These are phyloP conservation scores for Atkinsonella texensis DNA, from an alignment of 2,329 filamentous ascomycete species.

Conservation along the genomic window DNA sequence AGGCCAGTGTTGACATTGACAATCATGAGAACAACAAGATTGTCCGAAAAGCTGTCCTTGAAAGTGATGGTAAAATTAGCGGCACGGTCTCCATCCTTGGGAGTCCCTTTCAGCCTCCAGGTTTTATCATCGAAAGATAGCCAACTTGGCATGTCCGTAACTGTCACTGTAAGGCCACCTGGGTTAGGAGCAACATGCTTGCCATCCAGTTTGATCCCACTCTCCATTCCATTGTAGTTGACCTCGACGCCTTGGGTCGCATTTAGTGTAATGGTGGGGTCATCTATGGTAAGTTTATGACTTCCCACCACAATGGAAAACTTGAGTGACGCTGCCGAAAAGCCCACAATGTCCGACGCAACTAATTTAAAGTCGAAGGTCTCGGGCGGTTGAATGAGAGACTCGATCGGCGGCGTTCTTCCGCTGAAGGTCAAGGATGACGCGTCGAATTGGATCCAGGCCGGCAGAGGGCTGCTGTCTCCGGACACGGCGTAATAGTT, in stretches of 20 bases:
- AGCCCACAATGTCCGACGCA: constrained; percentile 70
- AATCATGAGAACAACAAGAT: constrained; percentile 41
- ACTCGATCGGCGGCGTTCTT: constrained; percentile 51
- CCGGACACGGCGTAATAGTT: constrained; percentile 68
- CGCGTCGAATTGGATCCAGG: constrained; percentile 70
- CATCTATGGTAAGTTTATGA: constrained; percentile 55
- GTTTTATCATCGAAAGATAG: constrained; percentile 50
- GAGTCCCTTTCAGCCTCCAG: constrained; percentile 52
- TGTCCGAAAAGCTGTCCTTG: constrained; percentile 46
- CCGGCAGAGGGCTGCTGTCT: constrained; percentile 71
- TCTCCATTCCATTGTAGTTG: constrained; percentile 37
- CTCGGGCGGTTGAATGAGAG: constrained; percentile 55
- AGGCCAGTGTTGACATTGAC: constrained; percentile 25
- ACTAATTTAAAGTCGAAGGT: constrained; percentile 60
- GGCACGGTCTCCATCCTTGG: constrained; percentile 44
- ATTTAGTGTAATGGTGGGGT: constrained; percentile 44
- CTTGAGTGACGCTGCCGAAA: constrained; percentile 49
- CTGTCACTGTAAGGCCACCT: constrained; percentile 40
- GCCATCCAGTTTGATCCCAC: constrained; percentile 46
- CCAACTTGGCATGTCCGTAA: constrained; percentile 52
- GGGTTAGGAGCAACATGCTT: constrained; percentile 32
- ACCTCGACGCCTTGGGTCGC: constrained; percentile 41
- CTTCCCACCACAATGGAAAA: constrained; percentile 64
- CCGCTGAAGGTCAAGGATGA: constrained; percentile 56
- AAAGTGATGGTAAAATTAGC: constrained; percentile 52